phyloP scores from a whole-genome alignment of 1,139 yeast species.

The Pneumocystis sp. region DNA sequence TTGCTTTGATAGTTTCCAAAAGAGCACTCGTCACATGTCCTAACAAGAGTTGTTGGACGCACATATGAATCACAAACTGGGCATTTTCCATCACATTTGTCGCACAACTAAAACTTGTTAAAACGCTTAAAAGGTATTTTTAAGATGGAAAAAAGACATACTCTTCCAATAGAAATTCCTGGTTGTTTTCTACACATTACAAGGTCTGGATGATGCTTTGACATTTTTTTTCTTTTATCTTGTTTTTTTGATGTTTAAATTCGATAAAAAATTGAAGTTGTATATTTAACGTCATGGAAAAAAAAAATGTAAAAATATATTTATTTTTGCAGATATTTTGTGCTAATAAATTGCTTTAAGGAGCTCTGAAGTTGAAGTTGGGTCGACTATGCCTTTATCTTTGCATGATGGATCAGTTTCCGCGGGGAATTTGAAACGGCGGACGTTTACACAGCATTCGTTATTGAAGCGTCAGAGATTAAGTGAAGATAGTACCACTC shows the following conservation, averaged over 20 bases:
- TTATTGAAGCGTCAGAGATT: background rate
- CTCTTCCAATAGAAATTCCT: slow-evolving; percentile 48
- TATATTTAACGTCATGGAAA: background rate
- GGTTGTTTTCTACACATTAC: slow-evolving; percentile 78
- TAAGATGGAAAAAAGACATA: background rate
- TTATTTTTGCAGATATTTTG: background rate
- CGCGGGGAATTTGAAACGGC: background rate
- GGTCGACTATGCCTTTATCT: background rate
- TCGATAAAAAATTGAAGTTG: background rate
- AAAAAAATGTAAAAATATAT: background rate
- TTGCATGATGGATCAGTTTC: background rate
- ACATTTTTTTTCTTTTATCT: slow-evolving; percentile 33
- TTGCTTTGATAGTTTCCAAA: slow-evolving; percentile 48
- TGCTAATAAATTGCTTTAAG: background rate
- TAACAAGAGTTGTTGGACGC: slow-evolving; percentile 54
- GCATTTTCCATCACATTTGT: slow-evolving; percentile 81
- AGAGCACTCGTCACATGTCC: slow-evolving; percentile 76
- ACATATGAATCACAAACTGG: slow-evolving; percentile 84
- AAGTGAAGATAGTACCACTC: background rate
- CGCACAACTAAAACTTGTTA: slow-evolving; percentile 37
- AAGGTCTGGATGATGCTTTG: slow-evolving; percentile 79
- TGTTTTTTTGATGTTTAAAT: background rate
- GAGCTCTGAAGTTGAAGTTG: background rate
- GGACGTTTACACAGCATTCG: background rate
- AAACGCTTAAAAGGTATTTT: slow-evolving; percentile 1